Evolutionary conservation across 331 rosid species (phyloP).

Genomic region (Acacia pycnantha): DNA sequence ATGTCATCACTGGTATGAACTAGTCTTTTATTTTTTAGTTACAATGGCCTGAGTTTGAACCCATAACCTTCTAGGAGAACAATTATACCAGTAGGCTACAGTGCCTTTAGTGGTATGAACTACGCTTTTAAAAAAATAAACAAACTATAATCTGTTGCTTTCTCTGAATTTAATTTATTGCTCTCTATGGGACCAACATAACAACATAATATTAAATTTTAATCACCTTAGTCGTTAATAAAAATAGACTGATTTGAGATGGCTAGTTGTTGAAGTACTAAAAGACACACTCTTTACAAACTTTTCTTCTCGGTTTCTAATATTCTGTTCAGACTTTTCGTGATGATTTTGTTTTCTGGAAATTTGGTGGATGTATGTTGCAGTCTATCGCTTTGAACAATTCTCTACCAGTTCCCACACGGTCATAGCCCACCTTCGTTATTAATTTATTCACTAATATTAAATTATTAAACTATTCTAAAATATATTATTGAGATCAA

Average conservation of each 20-base stretch:
- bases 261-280: background rate
- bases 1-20: conserved; percentile 74
- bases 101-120: too few relatives aligned
- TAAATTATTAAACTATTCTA: background rate
- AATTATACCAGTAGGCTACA: too few relatives aligned
- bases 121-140: background rate
- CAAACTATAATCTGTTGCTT: background rate
- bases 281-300: background rate
- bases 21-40: too few relatives aligned
- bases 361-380: background rate
- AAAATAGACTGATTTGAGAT: background rate
- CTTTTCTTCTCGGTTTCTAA: background rate
- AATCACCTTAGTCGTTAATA: too few relatives aligned
- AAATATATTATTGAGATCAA: background rate
- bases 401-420: conserved; percentile 35
- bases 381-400: too few relatives aligned
- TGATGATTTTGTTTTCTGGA: background rate
- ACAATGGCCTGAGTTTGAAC: too few relatives aligned
- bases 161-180: background rate
- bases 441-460: background rate
- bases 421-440: conserved; percentile 1
- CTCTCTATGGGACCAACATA: background rate
- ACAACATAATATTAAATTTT: background rate
- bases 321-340: background rate
- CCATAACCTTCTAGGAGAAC: too few relatives aligned